Evolutionary conservation across 148 eudicot species (phyloP).

Genomic region (Polygonum maritimum): DNA sequence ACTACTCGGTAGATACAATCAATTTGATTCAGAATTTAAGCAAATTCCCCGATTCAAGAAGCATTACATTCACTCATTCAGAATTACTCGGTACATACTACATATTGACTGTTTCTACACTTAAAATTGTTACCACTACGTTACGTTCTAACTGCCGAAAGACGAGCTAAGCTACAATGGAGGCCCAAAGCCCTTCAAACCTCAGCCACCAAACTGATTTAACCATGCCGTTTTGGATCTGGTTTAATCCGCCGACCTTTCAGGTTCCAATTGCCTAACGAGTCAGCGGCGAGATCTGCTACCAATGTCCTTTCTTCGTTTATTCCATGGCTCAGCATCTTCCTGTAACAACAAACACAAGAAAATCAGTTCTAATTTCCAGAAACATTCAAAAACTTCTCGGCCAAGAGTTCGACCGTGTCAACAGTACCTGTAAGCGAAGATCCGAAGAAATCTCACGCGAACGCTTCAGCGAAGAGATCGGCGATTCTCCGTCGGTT

Average conservation of each 20-base stretch:
- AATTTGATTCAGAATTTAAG: no score
- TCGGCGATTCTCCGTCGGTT: constrained; percentile 2
- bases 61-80: no score
- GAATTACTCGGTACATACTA: neutral
- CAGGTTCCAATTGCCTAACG: constrained; percentile 12
- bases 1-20: no score
- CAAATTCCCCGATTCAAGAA: neutral
- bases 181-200: neutral
- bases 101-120: neutral
- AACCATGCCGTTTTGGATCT: neutral
- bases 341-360: neutral
- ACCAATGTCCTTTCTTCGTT: neutral
- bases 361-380: no score
- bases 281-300: neutral
- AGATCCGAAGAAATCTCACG: constrained; percentile 13
- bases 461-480: constrained; percentile 14
- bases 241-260: constrained; percentile 12
- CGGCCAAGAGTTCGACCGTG: neutral
- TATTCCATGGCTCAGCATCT: neutral
- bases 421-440: constrained; percentile 16
- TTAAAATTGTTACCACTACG: neutral
- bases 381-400: neutral
- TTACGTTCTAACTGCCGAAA: neutral
- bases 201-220: neutral
- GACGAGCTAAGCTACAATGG: neutral